Percentiles rank a stretch among this genome's conserved stretches.
These are phyloP conservation scores for Botrytis hyacinthi DNA, from an alignment of 2,329 filamentous ascomycete genomes.

Conservation along the genomic window DNA sequence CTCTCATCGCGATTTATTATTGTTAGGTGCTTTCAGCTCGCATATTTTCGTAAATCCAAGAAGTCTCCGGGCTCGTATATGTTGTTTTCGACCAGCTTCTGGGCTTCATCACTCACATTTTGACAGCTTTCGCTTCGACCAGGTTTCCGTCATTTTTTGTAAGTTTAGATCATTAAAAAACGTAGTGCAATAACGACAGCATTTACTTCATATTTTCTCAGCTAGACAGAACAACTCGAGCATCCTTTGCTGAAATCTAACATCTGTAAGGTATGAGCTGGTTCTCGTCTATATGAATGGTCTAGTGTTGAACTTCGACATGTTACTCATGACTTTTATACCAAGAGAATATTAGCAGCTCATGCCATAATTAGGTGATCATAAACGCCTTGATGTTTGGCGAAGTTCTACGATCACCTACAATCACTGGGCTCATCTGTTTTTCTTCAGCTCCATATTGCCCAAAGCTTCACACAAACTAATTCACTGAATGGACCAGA, in stretches of 20 bases:
- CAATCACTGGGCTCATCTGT: not conserved
- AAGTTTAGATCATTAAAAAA: not conserved
- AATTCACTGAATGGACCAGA: not conserved
- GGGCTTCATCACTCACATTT: not conserved
- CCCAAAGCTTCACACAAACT: no score
- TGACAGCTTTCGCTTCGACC: not conserved
- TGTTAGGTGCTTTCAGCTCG: not conserved
- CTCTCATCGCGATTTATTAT: not conserved
- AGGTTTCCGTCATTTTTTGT: not conserved
- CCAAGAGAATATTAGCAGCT: not conserved
- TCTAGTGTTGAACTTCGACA: not conserved
- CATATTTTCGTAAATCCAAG: not conserved
- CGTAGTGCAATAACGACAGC: not conserved
- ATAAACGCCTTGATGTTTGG: not conserved
- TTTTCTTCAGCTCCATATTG: not conserved
- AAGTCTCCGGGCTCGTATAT: not conserved
- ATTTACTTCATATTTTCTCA: not conserved
- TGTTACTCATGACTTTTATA: no score
- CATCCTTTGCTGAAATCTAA: not conserved
- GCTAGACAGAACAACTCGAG: not conserved
- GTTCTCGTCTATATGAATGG: constrained; percentile 3
- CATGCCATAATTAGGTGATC: not conserved
- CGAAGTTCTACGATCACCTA: not conserved
- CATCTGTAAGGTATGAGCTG: not conserved
- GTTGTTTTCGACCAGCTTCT: not conserved